Conservation (phyloP, 495 filamentous ascomycete species). For the Chaetomidium leptoderma region DNA sequence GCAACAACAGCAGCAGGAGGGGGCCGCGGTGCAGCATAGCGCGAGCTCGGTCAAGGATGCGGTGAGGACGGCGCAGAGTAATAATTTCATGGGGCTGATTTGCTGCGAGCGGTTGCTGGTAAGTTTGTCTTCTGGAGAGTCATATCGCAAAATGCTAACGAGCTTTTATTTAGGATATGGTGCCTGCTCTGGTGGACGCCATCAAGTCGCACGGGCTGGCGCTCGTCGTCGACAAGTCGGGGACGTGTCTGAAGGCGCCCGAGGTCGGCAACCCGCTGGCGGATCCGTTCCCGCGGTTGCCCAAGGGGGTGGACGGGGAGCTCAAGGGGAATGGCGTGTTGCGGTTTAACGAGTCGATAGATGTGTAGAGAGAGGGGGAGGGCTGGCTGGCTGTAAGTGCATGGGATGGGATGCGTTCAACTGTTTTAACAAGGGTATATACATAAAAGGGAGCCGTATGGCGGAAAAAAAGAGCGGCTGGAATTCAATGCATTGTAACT, state of each 20-base stretch:
- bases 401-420: background rate
- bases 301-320: constrained; percentile 76
- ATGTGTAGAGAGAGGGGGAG: constrained; percentile 58
- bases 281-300: constrained; percentile 46
- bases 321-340: constrained; percentile 81
- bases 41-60: constrained; percentile 87
- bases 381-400: no score
- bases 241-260: constrained; percentile 28
- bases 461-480: background rate
- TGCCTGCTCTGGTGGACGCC: constrained; percentile 83
- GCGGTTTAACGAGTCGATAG: constrained; percentile 89
- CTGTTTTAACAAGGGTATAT: background rate
- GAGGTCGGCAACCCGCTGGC: constrained; percentile 23
- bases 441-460: background rate
- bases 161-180: constrained; percentile 84
- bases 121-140: constrained; percentile 32
- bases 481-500: background rate
- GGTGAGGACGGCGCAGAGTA: constrained; percentile 85
- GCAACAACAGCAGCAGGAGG: constrained; percentile 46
- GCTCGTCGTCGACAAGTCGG: constrained; percentile 81
- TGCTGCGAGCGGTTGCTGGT: constrained; percentile 83
- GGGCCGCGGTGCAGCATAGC: constrained; percentile 44
- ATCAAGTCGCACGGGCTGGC: constrained; percentile 93
- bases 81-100: constrained; percentile 97
- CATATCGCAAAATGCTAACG: constrained; percentile 14